Conservation (phyloP, 179 eudicot genomes). For the Corrigiola litoralis region DNA sequence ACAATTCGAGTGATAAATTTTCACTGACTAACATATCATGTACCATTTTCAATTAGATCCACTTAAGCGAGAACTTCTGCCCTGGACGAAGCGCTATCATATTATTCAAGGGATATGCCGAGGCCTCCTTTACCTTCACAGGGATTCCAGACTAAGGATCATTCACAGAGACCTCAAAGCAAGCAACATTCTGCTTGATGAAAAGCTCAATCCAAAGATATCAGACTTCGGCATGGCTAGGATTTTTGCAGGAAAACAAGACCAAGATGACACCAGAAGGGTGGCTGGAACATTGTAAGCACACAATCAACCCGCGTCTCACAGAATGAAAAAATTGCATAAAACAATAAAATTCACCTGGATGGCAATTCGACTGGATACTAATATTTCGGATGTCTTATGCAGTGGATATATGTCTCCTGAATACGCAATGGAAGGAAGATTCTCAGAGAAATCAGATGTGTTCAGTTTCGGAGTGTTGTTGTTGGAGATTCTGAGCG, state of each 20-base stretch:
- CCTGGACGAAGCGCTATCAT: constrained; percentile 1
- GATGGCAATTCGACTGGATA: neutral
- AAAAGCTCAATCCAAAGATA: neutral
- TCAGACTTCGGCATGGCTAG: constrained; percentile 12
- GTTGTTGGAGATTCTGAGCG: too few species aligned
- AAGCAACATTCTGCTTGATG: neutral
- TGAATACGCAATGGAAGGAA: constrained; percentile 8
- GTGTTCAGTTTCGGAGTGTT: too few species aligned
- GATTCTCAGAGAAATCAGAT: too few species aligned
- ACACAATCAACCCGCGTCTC: too few species aligned
- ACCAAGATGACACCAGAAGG: constrained; percentile 9
- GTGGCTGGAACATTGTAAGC: constrained; percentile 6
- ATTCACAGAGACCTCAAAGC: too few species aligned
- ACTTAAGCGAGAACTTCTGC: neutral
- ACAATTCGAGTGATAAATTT: neutral
- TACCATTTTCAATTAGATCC: too few species aligned
- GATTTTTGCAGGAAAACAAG: constrained; percentile 5
- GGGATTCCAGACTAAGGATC: constrained; percentile 11
- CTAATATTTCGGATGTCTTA: neutral
- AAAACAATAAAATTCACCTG: neutral
- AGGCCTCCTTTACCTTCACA: constrained; percentile 7
- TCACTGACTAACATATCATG: neutral
- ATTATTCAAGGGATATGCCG: constrained; percentile 1
- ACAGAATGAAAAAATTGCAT: too few species aligned
- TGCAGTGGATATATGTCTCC: constrained; percentile 9